These are phyloP conservation scores for Alternaria sp. DNA, from an alignment of 2,329 filamentous ascomycete genomes.

Conservation along the genomic window DNA sequence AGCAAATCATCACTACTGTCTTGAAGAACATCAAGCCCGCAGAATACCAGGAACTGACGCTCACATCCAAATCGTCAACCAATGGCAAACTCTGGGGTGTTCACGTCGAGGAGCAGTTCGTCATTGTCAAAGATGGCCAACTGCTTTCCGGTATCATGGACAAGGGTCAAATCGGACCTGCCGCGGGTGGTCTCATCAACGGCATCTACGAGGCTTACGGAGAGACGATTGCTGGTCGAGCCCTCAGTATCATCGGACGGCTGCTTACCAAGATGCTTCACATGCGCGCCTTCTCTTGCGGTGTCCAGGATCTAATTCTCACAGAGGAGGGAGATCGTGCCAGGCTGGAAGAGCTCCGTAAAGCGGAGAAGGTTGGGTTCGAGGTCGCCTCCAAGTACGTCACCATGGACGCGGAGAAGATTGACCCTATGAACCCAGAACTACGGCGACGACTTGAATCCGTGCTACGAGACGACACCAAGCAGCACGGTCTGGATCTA, in stretches of 20 bases:
- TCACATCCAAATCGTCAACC: constrained; percentile 80
- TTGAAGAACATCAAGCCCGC: constrained; percentile 87
- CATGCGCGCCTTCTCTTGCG: constrained; percentile 95
- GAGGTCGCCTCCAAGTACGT: constrained; percentile 88
- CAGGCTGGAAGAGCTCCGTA: constrained; percentile 71
- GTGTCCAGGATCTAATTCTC: constrained; percentile 92
- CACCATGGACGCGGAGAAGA: constrained; percentile 71
- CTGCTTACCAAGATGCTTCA: constrained; percentile 88
- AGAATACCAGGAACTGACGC: constrained; percentile 76
- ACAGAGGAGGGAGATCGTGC: constrained; percentile 77
- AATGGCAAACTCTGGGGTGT: constrained; percentile 78
- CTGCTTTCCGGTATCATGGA: constrained; percentile 91
- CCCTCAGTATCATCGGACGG: constrained; percentile 87
- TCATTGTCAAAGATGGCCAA: constrained; percentile 85
- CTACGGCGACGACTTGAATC: constrained; percentile 82
- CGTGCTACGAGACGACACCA: constrained; percentile 86
- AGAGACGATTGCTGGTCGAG: constrained; percentile 80
- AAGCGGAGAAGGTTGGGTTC: constrained; percentile 73
- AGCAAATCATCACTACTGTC: constrained; percentile 92
- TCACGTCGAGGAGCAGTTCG: constrained; percentile 76
- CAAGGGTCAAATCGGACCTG: constrained; percentile 92
- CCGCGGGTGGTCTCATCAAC: constrained; percentile 85
- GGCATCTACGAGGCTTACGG: constrained; percentile 94
- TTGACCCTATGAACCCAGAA: constrained; percentile 70
- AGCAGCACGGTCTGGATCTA: constrained; percentile 88